Base-by-base conservation (phyloP, 73 alveolate species). In the Effrenium voratum region DNA sequence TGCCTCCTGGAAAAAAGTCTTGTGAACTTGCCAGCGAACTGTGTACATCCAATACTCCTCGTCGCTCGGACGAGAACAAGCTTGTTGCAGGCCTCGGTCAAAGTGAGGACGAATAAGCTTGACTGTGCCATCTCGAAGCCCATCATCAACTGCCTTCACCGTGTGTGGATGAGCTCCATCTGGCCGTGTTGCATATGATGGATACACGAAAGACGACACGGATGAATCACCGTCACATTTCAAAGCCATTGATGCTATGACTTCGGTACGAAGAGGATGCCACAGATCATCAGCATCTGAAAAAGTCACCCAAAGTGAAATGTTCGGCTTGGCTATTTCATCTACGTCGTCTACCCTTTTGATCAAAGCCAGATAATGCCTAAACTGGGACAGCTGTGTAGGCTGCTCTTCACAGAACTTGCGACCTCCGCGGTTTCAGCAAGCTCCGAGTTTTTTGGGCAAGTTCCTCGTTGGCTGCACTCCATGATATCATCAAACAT, bases 371-470 rank as follows among this genome's bases (percentile, higher is more conserved):
- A 34, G 77, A 63, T 63, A 63, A 40, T 63, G 77, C 2, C 32
- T 34, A 63, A 63, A 63, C 77, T 63, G 77, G 41, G 77, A 63
- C 77, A 16, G 12, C 77, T 16, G 77, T 63, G 16, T 34, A 40
- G 77, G 77, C 77, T 63, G 77, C 77, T 63, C 77, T 63, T 26
- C 41, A 63, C 77, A 63, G 38, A 63, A 26, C 77, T 63, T 63
- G 77, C 77, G 77, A 40, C 77, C 77, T 63, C 77, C 41, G 41
- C 22, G 32, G 41, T 63, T 63, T 40, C 38, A 63, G 32, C 77
- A 63, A 40, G 38, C 41, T 10, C 28, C 77, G 77, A 63, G 32
- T 40, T 63, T 63, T 63, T 34, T 40, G 22, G 22, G 77, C 41
- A 63, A 63, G 22, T 16, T 63, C 77, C 77, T 63, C 77, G 32